Evolutionary conservation across 805 yeast genomes (phyloP).

Genomic region (Wickerhamiella galacta): DNA sequence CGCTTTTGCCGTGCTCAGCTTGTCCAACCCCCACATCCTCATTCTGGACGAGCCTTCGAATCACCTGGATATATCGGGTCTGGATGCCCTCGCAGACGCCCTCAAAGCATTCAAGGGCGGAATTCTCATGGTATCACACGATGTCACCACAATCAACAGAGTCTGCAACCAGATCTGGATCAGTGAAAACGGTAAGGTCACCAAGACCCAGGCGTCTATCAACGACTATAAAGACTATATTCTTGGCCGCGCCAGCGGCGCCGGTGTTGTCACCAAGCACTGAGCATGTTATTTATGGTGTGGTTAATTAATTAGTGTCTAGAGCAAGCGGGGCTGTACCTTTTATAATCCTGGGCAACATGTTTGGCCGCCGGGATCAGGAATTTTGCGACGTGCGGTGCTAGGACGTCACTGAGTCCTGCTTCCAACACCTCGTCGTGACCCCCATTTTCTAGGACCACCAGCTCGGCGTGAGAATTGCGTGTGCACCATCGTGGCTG

Average conservation of each 20-base stretch:
- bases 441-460: conserved; percentile 19
- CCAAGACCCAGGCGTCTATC: conserved; percentile 64
- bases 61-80: conserved; percentile 95
- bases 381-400: too few species aligned
- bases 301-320: not conserved
- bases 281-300: too few species aligned
- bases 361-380: not conserved
- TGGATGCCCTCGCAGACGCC: conserved; percentile 89
- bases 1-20: conserved; percentile 89
- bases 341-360: not conserved
- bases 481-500: conserved; percentile 27
- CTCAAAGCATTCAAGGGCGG: conserved; percentile 84
- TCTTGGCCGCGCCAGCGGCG: conserved; percentile 52
- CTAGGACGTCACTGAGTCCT: too few species aligned
- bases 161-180: conserved; percentile 95
- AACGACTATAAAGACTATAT: conserved; percentile 83
- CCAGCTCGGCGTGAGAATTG: conserved; percentile 3
- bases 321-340: too few species aligned
- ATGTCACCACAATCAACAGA: conserved; percentile 72
- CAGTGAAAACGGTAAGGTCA: conserved; percentile 70
- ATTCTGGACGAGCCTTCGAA: conserved; percentile 95
- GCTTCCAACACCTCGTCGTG: conserved; percentile 51
- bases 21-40: conserved; percentile 77
- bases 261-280: conserved; percentile 87
- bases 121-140: conserved; percentile 94